Evolutionary conservation across 805 yeast species (phyloP).

Genomic region (Myxozyma kluyveri): DNA sequence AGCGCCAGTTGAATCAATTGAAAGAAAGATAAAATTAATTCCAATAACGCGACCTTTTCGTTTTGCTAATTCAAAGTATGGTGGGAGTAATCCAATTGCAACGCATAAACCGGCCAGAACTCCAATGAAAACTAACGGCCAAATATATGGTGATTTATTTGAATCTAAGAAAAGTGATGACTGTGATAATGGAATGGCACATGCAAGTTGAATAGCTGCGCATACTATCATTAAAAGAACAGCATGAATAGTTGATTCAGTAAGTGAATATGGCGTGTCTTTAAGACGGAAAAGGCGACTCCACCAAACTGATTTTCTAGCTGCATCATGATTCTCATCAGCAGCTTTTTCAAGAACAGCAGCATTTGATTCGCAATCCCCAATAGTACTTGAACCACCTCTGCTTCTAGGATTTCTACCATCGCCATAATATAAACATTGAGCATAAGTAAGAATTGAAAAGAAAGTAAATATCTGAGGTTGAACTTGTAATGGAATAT

Average conservation of each 20-base stretch:
- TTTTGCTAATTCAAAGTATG: slow-evolving; percentile 78
- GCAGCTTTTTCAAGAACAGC: slow-evolving; percentile 42
- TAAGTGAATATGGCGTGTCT: background rate
- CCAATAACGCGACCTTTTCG: slow-evolving; percentile 85
- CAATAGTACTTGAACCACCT: no score
- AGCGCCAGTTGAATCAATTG: slow-evolving; percentile 80
- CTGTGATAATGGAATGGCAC: slow-evolving; percentile 57
- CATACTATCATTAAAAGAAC: slow-evolving; percentile 36
- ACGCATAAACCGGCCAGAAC: slow-evolving; percentile 72
- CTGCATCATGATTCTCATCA: slow-evolving; percentile 41
- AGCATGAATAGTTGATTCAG: background rate
- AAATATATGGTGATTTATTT: slow-evolving; percentile 48
- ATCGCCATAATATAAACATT: slow-evolving; percentile 55
- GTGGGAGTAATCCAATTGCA: slow-evolving; percentile 80
- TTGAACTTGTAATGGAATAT: slow-evolving; percentile 77
- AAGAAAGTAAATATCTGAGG: slow-evolving; percentile 79
- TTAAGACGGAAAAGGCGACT: no score
- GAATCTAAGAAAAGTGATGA: slow-evolving; percentile 1
- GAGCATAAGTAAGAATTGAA: slow-evolving; percentile 64
- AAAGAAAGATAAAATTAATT: slow-evolving; percentile 74
- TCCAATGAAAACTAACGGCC: slow-evolving; percentile 84
- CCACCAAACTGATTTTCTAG: slow-evolving; percentile 24
- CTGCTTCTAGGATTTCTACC: background rate
- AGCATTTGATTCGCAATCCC: no score
- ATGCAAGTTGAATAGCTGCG: slow-evolving; percentile 65